Evolutionary conservation across 441 rosid genomes (phyloP), one percentile per base, ranked within the genome.

Genomic region (Syzygium syzygioides): DNA sequence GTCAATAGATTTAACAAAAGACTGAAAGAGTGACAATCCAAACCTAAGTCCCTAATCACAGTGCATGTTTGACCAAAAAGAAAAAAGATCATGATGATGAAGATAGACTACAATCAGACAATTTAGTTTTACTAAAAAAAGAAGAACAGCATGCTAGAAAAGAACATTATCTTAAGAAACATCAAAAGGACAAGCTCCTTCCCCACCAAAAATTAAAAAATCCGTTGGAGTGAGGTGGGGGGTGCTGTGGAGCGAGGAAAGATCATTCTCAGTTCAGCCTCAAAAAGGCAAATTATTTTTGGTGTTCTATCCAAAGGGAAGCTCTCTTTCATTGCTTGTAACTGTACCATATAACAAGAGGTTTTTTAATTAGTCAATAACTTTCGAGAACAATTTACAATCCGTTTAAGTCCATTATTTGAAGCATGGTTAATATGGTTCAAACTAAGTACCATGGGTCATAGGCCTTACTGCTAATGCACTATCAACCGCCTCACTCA

Each of bases 21-120:
- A 84, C 25, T 89, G 91, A 85, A 66, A 55, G 55, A 86, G 86
- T 85, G 86, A 89, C 85, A 53, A 52, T 83, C 54, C 25, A 88
- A 57, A 59, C 26, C 86, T 62, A 64, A 56, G 79, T 37, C n/a
- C 64, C 64, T 59, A 59, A 59, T 59, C 64, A 26, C 64, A 59
- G n/a, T 26, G 14, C 64, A 59, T 59, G 64, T 25, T 59, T 25
- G 26, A 59, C 28, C 28, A 25, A 41, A 23, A 62, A 87, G 8
- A 23, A 68, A 17, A 30, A 79, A 2, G 5, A 87, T 34, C 53
- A 88, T 6, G 86, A 56, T 30, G 41, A 56, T 19, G 14, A 79
- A 37, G 68, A 68, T 19, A 19, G 79, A n/a, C 18, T 55, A 59
- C 23, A 1, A 50, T 55, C 64, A 71, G 59, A 19, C 79, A 60